phyloP scores from a whole-genome alignment of 2,329 filamentous ascomycete species.

The Colletotrichum australisinense region DNA sequence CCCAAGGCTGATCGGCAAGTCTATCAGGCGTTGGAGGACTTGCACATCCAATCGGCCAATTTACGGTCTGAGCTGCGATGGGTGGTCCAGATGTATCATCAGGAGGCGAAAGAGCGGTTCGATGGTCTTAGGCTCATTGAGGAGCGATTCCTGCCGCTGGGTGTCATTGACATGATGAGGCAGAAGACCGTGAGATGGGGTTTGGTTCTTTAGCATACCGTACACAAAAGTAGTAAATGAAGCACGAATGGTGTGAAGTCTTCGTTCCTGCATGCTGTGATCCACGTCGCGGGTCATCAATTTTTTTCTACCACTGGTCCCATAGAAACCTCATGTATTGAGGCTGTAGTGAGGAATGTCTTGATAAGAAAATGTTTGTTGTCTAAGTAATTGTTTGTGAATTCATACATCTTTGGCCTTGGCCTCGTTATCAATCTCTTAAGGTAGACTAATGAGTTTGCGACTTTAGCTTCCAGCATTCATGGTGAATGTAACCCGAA shows the following conservation, averaged over 20 bases:
- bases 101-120: background rate
- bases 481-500: too few species aligned
- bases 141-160: conserved; percentile 3
- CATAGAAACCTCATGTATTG: too few species aligned
- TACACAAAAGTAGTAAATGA: background rate
- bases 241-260: background rate
- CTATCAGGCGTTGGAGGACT: background rate
- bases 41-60: background rate
- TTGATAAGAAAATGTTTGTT: too few species aligned
- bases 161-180: conserved; percentile 6
- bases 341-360: too few species aligned
- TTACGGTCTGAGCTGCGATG: background rate
- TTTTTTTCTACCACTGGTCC: too few species aligned
- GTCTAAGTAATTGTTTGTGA: too few species aligned
- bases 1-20: background rate
- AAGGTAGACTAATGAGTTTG: too few species aligned
- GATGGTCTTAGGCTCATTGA: background rate
- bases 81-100: conserved; percentile 9
- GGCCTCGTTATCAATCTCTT: too few species aligned
- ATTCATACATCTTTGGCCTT: too few species aligned
- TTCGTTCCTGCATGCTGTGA: too few species aligned
- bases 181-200: conserved; percentile 16
- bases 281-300: too few species aligned
- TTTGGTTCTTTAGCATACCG: background rate
- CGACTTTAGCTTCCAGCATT: too few species aligned